phyloP scores from a whole-genome alignment of 2,329 filamentous ascomycete species.

The Bipolaris victoriae region DNA sequence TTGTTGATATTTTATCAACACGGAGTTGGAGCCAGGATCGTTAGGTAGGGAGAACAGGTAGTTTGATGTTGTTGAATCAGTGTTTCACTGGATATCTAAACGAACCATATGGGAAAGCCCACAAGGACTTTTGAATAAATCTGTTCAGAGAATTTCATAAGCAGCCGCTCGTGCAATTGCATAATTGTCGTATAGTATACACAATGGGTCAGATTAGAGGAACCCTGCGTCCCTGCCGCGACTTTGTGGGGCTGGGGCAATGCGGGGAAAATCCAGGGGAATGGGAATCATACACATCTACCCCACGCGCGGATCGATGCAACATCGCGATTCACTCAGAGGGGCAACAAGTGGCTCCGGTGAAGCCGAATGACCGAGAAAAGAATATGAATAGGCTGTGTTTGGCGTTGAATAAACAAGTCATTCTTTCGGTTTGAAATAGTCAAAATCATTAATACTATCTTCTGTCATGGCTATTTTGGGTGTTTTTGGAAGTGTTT shows the following conservation, averaged over 20 bases:
- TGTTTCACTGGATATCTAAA: too few relatives aligned
- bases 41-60: too few relatives aligned
- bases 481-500: constrained; percentile 7
- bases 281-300: not conserved
- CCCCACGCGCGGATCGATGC: constrained; percentile 1
- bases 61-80: too few relatives aligned
- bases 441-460: too few relatives aligned
- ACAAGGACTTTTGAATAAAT: too few relatives aligned
- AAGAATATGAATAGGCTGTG: not conserved
- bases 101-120: too few relatives aligned
- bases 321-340: not conserved
- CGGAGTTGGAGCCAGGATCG: too few relatives aligned
- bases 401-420: not conserved
- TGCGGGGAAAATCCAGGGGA: constrained; percentile 11
- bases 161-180: not conserved
- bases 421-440: not conserved
- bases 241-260: constrained; percentile 16
- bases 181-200: too few relatives aligned
- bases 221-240: not conserved
- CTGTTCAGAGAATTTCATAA: too few relatives aligned
- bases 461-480: constrained; percentile 16
- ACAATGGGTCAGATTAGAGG: not conserved
- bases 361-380: not conserved
- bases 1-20: not conserved
- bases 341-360: not conserved